Percentiles rank a stretch among this genome's conserved stretches.
Conservation (phyloP, 208 protist genomes). For the Zelonia costaricensis region DNA sequence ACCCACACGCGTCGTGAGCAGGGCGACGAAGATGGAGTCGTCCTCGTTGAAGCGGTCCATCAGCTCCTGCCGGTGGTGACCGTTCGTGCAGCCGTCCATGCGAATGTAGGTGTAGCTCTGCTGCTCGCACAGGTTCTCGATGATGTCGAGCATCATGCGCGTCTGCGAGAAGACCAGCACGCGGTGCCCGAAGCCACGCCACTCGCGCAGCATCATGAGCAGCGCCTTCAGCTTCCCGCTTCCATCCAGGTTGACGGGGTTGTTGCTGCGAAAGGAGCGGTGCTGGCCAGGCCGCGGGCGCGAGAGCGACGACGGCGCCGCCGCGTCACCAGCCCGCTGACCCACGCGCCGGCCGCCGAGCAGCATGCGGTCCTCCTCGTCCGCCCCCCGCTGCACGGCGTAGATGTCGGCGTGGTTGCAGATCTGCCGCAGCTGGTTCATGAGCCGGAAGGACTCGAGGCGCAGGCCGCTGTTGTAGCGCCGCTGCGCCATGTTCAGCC, state of each 20-base stretch:
- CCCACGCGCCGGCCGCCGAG: conserved; percentile 2
- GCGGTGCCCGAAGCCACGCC: conserved; percentile 91
- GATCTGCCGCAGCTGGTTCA: conserved; percentile 80
- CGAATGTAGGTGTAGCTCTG: conserved; percentile 88
- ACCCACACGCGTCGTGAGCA: conserved; percentile 97
- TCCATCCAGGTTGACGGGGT: conserved; percentile 50
- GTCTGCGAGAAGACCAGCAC: conserved; percentile 98
- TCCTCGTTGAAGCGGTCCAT: conserved; percentile 97
- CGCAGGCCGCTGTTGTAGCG: conserved; percentile 40
- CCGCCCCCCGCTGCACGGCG: conserved; percentile 36
- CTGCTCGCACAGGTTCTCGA: conserved; percentile 92
- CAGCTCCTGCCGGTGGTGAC: conserved; percentile 77
- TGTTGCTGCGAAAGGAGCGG: conserved; percentile 72
- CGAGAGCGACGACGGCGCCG: not conserved
- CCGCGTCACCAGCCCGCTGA: not conserved
- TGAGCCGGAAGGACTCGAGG: conserved; percentile 58
- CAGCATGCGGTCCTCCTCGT: conserved; percentile 31
- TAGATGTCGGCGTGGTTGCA: conserved; percentile 86
- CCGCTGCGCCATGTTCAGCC: conserved; percentile 45
- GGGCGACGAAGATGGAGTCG: conserved; percentile 91
- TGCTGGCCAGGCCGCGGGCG: conserved; percentile 8
- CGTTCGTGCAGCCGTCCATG: conserved; percentile 95
- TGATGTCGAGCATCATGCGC: conserved; percentile 97
- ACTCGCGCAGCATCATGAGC: conserved; percentile 91
- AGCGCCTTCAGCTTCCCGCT: conserved; percentile 95